phyloP scores from a whole-genome alignment of 2,329 filamentous ascomycete species.

The Tympanopsis confertula region DNA sequence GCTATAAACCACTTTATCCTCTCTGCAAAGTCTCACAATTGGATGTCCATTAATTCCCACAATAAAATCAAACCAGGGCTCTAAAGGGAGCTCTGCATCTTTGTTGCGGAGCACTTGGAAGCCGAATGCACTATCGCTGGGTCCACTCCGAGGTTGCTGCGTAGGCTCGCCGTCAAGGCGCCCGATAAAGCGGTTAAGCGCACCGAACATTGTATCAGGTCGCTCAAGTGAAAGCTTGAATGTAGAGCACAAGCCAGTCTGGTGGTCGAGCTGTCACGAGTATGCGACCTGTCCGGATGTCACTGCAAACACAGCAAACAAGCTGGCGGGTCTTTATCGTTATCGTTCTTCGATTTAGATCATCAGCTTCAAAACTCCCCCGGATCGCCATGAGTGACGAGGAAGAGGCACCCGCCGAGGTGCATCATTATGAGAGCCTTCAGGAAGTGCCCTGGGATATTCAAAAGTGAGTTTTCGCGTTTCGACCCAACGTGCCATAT shows the following conservation, averaged over 20 bases:
- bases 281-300: too few species aligned
- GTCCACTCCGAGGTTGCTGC: background rate
- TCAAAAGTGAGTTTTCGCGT: conserved; percentile 56
- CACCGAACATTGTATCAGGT: conserved; percentile 1
- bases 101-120: conserved; percentile 1
- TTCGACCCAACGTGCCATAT: conserved; percentile 2
- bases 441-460: conserved; percentile 71
- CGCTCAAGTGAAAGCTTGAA: too few species aligned
- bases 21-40: background rate
- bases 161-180: background rate
- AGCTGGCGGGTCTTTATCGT: too few species aligned
- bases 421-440: conserved; percentile 63
- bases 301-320: too few species aligned
- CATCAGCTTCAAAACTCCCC: too few species aligned
- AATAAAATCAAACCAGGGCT: conserved; percentile 1
- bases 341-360: too few species aligned
- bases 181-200: background rate
- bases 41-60: conserved; percentile 1
- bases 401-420: conserved; percentile 31
- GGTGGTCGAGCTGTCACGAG: too few species aligned
- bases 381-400: background rate
- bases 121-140: background rate
- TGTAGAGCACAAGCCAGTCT: too few species aligned
- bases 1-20: background rate
- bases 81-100: background rate